Base-by-base conservation (phyloP, 1,139 yeast genomes). In the Hyphopichia burtonii region DNA sequence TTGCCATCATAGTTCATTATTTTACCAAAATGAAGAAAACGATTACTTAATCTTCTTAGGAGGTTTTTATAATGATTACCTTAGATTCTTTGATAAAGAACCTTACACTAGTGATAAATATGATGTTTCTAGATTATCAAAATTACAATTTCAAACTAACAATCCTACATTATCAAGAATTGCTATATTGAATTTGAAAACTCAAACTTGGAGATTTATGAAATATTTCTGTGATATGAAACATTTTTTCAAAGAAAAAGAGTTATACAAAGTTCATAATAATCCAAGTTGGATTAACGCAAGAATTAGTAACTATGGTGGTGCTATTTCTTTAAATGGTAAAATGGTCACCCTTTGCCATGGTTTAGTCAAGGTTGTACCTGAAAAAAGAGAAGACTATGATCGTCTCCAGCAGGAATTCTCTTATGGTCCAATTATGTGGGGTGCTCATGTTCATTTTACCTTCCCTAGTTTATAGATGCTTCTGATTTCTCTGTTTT, bases 141-240 rank as follows among this genome's bases (percentile, higher is more conserved):
- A 61, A 51, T 59, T 66, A 36, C 65, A 61, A 41, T 48, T 71
- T 31, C 48, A 65, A 2, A 39, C 52, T 8, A 57, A 60, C 36
- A 63, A 65, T 47, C 43, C 59, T 32, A 61, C 68, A 37, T 49
- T 63, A 11, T 57, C 66, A 39, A 56, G 78, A 37, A 52, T 73
- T 18, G 61, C 71, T 15, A 68, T 63, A 4, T 61, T 69, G 39
- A 71, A 71, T 48, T 54, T 72, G 35, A 65, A 62, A 38, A 68
- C 77, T 1, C 77, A 71, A 49, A 68, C 71, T 2, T 73, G 77
- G 77, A 60, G 64, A 36, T 73, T 68, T 46, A 51, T 65, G 47
- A 55, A 65, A 33, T 71, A 61, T 49, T 65, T 59, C 47, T 64
- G 59, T 45, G 74, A 71, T 44, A 47, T 67, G 12, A 49, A 57